Percentiles rank a stretch among this genome's conserved stretches.
Evolutionary conservation across 345 rosid genomes (phyloP).

Genomic region (Dipteronia sinensis): DNA sequence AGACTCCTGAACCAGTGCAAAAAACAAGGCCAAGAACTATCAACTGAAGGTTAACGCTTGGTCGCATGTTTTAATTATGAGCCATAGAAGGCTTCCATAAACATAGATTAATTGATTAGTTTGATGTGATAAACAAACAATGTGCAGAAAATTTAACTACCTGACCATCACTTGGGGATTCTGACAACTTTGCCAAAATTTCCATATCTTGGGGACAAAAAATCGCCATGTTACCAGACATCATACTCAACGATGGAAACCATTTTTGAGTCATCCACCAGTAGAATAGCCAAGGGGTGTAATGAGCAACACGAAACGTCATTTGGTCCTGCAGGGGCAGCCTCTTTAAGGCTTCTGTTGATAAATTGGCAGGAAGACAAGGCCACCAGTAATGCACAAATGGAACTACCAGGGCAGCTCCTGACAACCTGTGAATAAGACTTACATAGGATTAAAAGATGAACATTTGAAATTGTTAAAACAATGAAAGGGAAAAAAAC

Average conservation of each 20-base stretch:
- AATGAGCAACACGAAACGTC: slow-evolving; percentile 66
- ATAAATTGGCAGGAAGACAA: slow-evolving; percentile 51
- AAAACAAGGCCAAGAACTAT: slow-evolving; percentile 10
- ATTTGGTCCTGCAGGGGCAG: slow-evolving; percentile 48
- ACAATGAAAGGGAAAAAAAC: background rate
- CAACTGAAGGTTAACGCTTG: background rate
- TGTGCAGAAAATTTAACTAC: slow-evolving; percentile 31
- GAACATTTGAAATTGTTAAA: background rate
- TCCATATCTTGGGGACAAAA: slow-evolving; percentile 50
- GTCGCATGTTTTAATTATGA: background rate
- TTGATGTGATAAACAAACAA: background rate
- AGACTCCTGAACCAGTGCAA: slow-evolving; percentile 37
- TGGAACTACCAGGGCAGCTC: slow-evolving; percentile 73
- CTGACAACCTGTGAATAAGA: slow-evolving; percentile 50
- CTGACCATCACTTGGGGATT: slow-evolving; percentile 47
- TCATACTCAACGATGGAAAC: slow-evolving; percentile 58
- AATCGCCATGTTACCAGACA: slow-evolving; percentile 43
- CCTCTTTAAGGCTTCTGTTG: slow-evolving; percentile 37
- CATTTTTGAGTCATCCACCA: slow-evolving; percentile 92
- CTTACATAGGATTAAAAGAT: background rate
- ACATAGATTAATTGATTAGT: background rate
- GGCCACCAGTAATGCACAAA: slow-evolving; percentile 92
- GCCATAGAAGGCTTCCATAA: background rate
- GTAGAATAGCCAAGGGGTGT: slow-evolving; percentile 71
- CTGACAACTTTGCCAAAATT: slow-evolving; percentile 34